phyloP scores from a whole-genome alignment of 2,329 filamentous ascomycete species.

The Pyricularia sp. region DNA sequence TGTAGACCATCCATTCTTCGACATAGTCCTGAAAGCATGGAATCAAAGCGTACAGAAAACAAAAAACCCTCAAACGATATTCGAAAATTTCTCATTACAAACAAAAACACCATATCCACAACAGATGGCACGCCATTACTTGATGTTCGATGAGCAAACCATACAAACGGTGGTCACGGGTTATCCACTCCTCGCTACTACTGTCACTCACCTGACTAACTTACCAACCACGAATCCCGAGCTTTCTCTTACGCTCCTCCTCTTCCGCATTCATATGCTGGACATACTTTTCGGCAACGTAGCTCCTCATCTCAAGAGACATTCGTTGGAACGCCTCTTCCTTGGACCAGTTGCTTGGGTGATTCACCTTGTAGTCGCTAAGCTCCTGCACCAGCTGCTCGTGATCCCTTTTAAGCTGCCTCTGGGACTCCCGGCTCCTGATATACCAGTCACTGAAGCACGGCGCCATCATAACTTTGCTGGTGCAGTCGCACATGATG shows the following conservation, averaged over 20 bases:
- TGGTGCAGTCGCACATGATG: constrained; percentile 10
- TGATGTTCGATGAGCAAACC: not conserved
- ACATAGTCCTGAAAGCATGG: not conserved
- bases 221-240: not conserved
- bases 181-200: not conserved
- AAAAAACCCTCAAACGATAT: not conserved
- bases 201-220: not conserved
- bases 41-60: not conserved
- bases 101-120: not conserved
- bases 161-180: not conserved
- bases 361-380: not conserved
- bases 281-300: not conserved
- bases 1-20: not conserved
- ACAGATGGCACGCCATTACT: not conserved
- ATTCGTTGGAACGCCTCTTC: not conserved
- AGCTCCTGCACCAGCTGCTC: not conserved
- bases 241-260: not conserved
- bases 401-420: not conserved
- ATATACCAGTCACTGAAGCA: not conserved
- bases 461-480: not conserved
- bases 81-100: not conserved
- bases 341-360: not conserved
- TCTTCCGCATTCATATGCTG: not conserved
- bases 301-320: not conserved
- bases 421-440: not conserved